Evolutionary conservation across 345 rosid genomes (phyloP).

Genomic region (Salix viminalis): DNA sequence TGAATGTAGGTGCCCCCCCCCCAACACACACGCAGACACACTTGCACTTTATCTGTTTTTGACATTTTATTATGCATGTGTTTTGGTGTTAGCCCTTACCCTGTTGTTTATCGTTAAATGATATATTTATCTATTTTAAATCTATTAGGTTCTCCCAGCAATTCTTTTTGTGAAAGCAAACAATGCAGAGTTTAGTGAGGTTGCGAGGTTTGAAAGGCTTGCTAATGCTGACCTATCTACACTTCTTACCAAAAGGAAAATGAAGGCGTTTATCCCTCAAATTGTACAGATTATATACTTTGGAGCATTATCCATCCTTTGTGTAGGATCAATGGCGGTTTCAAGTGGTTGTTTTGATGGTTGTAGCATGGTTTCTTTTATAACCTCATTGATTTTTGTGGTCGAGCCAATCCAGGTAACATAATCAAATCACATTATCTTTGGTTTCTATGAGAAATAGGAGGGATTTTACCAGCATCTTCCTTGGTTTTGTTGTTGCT

Average conservation of each 20-base stretch:
- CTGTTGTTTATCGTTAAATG: not conserved
- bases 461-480: not conserved
- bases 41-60: not conserved
- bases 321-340: constrained; percentile 64
- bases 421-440: constrained; percentile 9
- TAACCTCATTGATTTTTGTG: constrained; percentile 74
- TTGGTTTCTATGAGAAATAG: not conserved
- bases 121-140: not conserved
- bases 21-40: not conserved
- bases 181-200: constrained; percentile 73
- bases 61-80: not conserved
- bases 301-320: constrained; percentile 62
- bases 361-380: constrained; percentile 62
- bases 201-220: constrained; percentile 64
- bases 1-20: not conserved
- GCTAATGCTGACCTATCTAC: constrained; percentile 58
- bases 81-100: not conserved
- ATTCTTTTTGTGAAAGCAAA: constrained; percentile 87
- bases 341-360: constrained; percentile 62
- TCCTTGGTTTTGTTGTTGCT: not conserved
- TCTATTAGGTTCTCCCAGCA: constrained; percentile 72
- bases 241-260: constrained; percentile 70
- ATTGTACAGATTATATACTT: constrained; percentile 65
- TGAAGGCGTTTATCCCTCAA: constrained; percentile 91
- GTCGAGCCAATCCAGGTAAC: constrained; percentile 87